Evolutionary conservation across 2,329 filamentous ascomycete genomes (phyloP), one percentile per base, ranked within the genome.

Genomic region (Hypoxylon sp.): DNA sequence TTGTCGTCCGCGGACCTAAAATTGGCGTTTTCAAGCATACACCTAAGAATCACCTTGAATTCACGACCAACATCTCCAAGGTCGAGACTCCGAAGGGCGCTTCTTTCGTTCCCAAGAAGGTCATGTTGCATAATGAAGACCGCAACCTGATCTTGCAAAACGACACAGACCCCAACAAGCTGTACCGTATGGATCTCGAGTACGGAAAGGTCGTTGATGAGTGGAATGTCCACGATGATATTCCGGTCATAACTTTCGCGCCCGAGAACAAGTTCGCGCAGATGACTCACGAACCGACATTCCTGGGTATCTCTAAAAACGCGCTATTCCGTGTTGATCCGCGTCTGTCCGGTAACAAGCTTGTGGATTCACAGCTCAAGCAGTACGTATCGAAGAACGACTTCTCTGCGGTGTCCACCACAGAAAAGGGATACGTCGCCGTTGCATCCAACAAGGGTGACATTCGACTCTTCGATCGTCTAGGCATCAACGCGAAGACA

Each of bases 21-120:
- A 99, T 99, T 69, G 94, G 94, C 45, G 94, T 99, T 29, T 99
- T 99, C 82, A 97, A 95, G 72, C 94, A 99, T 68, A 96, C 91
- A 0, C 79, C 86, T 0, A 90, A 96, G 74, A 95, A 97, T 69
- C 87, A 93, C 60, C 81, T 99, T 11, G 90, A 97, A 69, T 99
- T 97, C 71, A 91, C 91, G 8, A 99, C 94, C 53, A 97, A 92
- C 60, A 99, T 99, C 65, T 96, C 91, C 55, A 96, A 95, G 73
- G 90, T 99, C 40, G 87, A 91, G 70, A 96, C 93, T 0, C 90
- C 92, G 2, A 83, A 84, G 32, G 94, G 94, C 63, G 89, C 88
- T 68, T 78, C 92, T 0, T 97, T 99, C 76, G 92, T 88, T 55
- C 94, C 94, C 5, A 95, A 90, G 75, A 99, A 96, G 76, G 90